Evolutionary conservation across 2,329 filamentous ascomycete genomes (phyloP).

Genomic region (Pyricularia grisea): DNA sequence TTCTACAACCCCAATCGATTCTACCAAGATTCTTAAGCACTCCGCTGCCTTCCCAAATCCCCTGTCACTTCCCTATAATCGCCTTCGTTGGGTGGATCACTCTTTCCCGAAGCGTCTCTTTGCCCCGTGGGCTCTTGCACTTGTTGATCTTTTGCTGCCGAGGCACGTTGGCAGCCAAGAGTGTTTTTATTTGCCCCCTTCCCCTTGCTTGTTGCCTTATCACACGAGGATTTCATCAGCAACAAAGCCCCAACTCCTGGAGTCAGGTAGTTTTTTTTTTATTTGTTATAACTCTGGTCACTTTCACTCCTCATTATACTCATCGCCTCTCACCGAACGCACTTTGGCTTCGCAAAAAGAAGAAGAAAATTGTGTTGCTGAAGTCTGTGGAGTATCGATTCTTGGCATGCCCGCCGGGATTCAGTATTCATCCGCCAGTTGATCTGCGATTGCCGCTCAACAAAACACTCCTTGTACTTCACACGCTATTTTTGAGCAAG

Average conservation of each 20-base stretch:
- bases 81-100: background rate
- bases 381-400: background rate
- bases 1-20: background rate
- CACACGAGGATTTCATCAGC: background rate
- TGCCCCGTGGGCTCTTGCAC: background rate
- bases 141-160: background rate
- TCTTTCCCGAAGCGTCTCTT: background rate
- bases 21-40: background rate
- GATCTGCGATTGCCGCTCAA: background rate
- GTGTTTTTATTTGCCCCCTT: background rate
- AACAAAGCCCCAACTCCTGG: background rate
- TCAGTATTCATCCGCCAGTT: background rate
- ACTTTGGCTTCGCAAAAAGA: background rate
- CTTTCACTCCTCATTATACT: background rate
- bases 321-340: background rate
- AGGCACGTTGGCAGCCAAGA: background rate
- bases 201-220: background rate
- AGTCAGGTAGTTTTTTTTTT: background rate
- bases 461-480: background rate
- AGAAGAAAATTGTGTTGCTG: background rate
- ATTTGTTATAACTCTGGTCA: background rate
- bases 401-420: background rate
- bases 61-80: background rate
- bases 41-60: background rate
- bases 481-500: background rate